Conservation (phyloP, 2,329 filamentous ascomycete genomes). For the Penicillium fuscoglaucum region DNA sequence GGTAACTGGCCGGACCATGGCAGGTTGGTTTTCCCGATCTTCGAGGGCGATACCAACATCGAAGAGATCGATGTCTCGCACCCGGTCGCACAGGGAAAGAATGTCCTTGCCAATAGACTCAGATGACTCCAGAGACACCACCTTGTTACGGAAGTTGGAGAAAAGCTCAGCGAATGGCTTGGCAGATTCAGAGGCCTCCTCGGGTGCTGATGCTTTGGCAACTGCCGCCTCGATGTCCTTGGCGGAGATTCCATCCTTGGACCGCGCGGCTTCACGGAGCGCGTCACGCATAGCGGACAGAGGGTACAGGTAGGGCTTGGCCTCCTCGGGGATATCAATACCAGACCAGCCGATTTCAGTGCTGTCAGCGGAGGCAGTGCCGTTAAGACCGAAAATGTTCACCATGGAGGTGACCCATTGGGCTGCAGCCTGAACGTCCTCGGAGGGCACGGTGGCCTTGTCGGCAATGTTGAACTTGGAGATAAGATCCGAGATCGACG, state of each 20-base stretch:
- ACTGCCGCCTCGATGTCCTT: slow-evolving; percentile 44
- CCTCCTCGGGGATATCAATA: slow-evolving; percentile 60
- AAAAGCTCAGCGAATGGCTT: slow-evolving; percentile 52
- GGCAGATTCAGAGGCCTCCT: slow-evolving; percentile 30
- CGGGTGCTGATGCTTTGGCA: slow-evolving; percentile 26
- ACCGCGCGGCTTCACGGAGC: slow-evolving; percentile 57
- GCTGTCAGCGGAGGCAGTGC: slow-evolving; percentile 36
- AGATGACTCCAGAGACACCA: slow-evolving; percentile 39
- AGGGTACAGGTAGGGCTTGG: slow-evolving; percentile 62
- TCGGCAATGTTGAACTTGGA: slow-evolving; percentile 68
- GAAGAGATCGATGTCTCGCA: slow-evolving; percentile 79
- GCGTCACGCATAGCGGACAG: slow-evolving; percentile 59
- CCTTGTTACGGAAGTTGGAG: slow-evolving; percentile 43
- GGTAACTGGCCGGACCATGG: slow-evolving; percentile 70
- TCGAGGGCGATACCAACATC: slow-evolving; percentile 85
- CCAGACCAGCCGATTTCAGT: slow-evolving; percentile 63
- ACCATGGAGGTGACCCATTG: slow-evolving; percentile 82
- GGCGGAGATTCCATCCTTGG: slow-evolving; percentile 45
- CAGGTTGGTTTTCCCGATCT: slow-evolving; percentile 68
- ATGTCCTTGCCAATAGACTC: slow-evolving; percentile 68
- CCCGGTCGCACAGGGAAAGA: slow-evolving; percentile 72
- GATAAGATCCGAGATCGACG: slow-evolving; percentile 73
- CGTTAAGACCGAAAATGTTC: slow-evolving; percentile 74
- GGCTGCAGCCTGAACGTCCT: slow-evolving; percentile 58
- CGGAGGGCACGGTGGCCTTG: slow-evolving; percentile 48